A percentile compares a stretch with the other conserved stretches of the same genome.
These are phyloP conservation scores for Cydonia oblonga DNA, from an alignment of 331 rosid genomes.

Conservation along the genomic window DNA sequence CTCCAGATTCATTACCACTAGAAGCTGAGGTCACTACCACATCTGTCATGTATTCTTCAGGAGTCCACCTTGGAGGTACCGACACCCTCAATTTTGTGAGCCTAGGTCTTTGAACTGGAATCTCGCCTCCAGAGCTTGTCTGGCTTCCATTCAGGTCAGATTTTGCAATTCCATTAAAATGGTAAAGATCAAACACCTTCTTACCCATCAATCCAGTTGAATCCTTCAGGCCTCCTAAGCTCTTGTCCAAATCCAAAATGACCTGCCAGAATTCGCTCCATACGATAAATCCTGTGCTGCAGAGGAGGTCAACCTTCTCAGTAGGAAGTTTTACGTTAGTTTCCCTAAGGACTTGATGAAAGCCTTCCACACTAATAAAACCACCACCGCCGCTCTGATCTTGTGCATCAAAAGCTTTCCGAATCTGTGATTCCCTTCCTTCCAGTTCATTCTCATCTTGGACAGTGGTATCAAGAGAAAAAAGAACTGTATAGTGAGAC, in stretches of 20 bases:
- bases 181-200: conserved; percentile 81
- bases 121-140: conserved; percentile 46
- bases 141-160: conserved; percentile 79
- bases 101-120: conserved; percentile 77
- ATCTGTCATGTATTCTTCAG: conserved; percentile 86
- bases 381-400: conserved; percentile 99
- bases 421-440: conserved; percentile 78
- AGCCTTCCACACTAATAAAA: conserved; percentile 79
- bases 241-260: conserved; percentile 70
- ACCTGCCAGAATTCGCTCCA: conserved; percentile 99
- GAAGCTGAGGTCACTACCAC: conserved; percentile 51
- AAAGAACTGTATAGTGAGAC: conserved; percentile 87
- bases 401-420: conserved; percentile 82
- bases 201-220: conserved; percentile 91
- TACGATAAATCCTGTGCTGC: conserved; percentile 72
- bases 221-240: conserved; percentile 82
- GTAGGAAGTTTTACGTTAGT: conserved; percentile 51
- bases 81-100: conserved; percentile 82
- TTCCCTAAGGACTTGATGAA: conserved; percentile 70
- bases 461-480: conserved; percentile 65
- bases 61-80: conserved; percentile 96
- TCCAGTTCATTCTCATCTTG: conserved; percentile 95
- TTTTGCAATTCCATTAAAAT: conserved; percentile 89
- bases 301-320: conserved; percentile 70
- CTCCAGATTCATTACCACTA: conserved; percentile 41